A percentile compares a stretch with the other conserved stretches of the same genome.
Conservation (phyloP, 495 filamentous ascomycete species). For the Aspergillus steynii region DNA sequence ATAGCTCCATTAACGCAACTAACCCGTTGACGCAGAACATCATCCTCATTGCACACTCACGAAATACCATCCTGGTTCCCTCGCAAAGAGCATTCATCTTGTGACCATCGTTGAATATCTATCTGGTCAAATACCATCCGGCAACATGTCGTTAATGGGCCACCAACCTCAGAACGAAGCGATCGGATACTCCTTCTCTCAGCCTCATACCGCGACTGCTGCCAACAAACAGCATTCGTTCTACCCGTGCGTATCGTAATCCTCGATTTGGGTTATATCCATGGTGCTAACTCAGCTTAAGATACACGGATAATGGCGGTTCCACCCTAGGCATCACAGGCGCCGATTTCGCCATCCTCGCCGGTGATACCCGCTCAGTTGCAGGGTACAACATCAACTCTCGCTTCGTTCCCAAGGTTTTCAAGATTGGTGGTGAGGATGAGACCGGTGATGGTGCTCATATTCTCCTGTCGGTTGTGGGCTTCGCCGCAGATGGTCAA, state of each 20-base stretch:
- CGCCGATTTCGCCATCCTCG: conserved; percentile 89
- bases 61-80: background rate
- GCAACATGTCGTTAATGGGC: conserved; percentile 45
- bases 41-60: background rate
- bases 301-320: conserved; percentile 97
- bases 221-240: conserved; percentile 75
- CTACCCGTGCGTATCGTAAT: conserved; percentile 70
- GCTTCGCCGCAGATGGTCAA: conserved; percentile 90
- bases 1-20: conserved; percentile 12
- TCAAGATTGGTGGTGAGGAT: conserved; percentile 89
- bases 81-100: background rate
- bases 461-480: conserved; percentile 88
- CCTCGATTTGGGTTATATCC: conserved; percentile 8
- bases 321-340: conserved; percentile 94
- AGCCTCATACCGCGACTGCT: conserved; percentile 40
- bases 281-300: conserved; percentile 33
- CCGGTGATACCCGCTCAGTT: conserved; percentile 92
- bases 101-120: background rate
- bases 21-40: background rate
- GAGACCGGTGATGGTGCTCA: conserved; percentile 78
- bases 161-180: conserved; percentile 43
- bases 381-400: conserved; percentile 98
- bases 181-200: conserved; percentile 62
- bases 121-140: background rate
- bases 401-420: conserved; percentile 89